A percentile compares a stretch with the other conserved stretches of the same genome.
These are phyloP conservation scores for Adenanthera pavonina DNA, from an alignment of 306 rosid species.

Conservation along the genomic window DNA sequence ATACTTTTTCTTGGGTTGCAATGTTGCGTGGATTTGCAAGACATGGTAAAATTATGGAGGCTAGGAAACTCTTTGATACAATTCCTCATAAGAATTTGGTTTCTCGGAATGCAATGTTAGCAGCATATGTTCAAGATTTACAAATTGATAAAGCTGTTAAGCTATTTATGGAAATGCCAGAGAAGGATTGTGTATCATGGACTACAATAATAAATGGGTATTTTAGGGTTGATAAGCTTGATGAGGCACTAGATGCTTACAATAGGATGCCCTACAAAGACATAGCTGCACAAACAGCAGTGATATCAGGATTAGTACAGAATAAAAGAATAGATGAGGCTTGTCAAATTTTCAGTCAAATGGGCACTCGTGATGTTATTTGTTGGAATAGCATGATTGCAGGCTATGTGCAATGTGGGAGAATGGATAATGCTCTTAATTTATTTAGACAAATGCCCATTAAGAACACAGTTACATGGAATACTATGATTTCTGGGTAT, in stretches of 20 bases:
- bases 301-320: slow-evolving; percentile 74
- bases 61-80: slow-evolving; percentile 64
- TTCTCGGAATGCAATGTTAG: slow-evolving; percentile 92
- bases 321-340: slow-evolving; percentile 72
- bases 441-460: slow-evolving; percentile 65
- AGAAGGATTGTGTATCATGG: slow-evolving; percentile 79
- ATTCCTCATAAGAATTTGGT: slow-evolving; percentile 74
- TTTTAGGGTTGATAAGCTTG: slow-evolving; percentile 71
- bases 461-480: slow-evolving; percentile 78
- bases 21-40: slow-evolving; percentile 78
- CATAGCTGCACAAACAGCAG: slow-evolving; percentile 73
- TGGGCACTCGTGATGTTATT: slow-evolving; percentile 55
- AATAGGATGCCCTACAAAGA: slow-evolving; percentile 74
- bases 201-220: slow-evolving; percentile 79
- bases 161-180: slow-evolving; percentile 65
- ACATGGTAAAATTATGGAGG: slow-evolving; percentile 59
- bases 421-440: slow-evolving; percentile 66
- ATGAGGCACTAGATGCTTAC: slow-evolving; percentile 61
- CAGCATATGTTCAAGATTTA: slow-evolving; percentile 66
- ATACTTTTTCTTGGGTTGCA: slow-evolving; percentile 69
- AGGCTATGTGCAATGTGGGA: slow-evolving; percentile 72
- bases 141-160: slow-evolving; percentile 69
- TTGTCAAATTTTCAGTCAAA: slow-evolving; percentile 57
- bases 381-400: slow-evolving; percentile 89
- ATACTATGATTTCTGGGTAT: slow-evolving; percentile 77